These are phyloP conservation scores for Chalciporus chontae DNA, from an alignment of 768 basidiomycete genomes.

Conservation along the genomic window DNA sequence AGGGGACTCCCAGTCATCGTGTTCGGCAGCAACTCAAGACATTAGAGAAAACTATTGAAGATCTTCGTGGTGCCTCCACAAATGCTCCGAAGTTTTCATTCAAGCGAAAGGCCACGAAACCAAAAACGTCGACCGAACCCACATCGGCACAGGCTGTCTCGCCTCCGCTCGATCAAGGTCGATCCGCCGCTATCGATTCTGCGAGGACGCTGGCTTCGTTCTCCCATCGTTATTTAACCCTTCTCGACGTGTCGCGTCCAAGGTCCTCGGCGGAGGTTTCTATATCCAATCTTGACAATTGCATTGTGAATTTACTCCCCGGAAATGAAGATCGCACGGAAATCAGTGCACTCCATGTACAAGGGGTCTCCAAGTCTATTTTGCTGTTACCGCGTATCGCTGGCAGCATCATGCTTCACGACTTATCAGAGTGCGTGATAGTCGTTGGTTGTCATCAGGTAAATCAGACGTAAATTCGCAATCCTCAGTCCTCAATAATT, in stretches of 20 bases:
- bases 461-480: not conserved
- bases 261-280: constrained; percentile 46
- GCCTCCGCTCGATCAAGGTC: constrained; percentile 1
- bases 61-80: constrained; percentile 40
- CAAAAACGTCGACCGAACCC: constrained; percentile 9
- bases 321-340: constrained; percentile 4
- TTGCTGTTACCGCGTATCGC: constrained; percentile 61
- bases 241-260: constrained; percentile 32
- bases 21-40: constrained; percentile 58
- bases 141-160: not conserved
- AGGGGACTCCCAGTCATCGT: constrained; percentile 9
- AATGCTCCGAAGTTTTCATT: constrained; percentile 67
- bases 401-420: constrained; percentile 73
- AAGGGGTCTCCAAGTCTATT: constrained; percentile 55
- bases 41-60: constrained; percentile 54
- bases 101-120: constrained; percentile 45
- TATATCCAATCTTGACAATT: constrained; percentile 61
- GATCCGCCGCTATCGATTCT: constrained; percentile 25
- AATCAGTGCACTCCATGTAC: constrained; percentile 33
- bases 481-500: not conserved
- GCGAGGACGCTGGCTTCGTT: constrained; percentile 40
- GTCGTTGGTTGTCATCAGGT: constrained; percentile 83
- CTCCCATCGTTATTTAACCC: constrained; percentile 45
- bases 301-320: constrained; percentile 66
- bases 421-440: constrained; percentile 59